Base-by-base conservation (phyloP, 106 monocot genomes). In the Vanilla planifolia region DNA sequence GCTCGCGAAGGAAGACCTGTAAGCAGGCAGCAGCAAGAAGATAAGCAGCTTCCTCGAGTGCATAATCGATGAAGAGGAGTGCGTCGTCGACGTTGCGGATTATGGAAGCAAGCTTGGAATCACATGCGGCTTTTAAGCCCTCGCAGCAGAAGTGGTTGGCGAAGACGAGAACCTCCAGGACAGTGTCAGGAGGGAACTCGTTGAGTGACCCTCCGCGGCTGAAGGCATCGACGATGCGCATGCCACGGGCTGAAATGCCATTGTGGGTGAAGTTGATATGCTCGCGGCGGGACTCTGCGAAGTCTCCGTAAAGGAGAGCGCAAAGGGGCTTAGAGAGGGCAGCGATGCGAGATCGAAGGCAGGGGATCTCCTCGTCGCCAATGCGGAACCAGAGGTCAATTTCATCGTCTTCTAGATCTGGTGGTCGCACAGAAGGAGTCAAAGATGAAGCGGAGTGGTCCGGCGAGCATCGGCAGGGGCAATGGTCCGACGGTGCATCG, bases 61-160 rank as follows among this genome's bases (percentile, higher is more conserved):
- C 96, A 62, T 66, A 91, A 22, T 80, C 77, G 79, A 98, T 91
- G 22, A 98, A 81, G n/a, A 88, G 88, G 60, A 85, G 61, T 21
- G 91, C 91, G 56, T 98, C 96, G 64, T 85, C n/a, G n/a, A 79
- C 45, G 70, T 79, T 27, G 98, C 85, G 47, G 63, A 73, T 73
- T 70, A 80, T 64, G 19, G 79, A 72, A 14, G 98, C 84, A 51
- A 92, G 58, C 51, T 80, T 98, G 29, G 88, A 68, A 56, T 98
- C 98, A 68, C 98, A 98, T 25, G 82, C 79, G 65, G 85, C 91
- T 68, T 85, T 92, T 3, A 98, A 79, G 24, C 58, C 79, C 73
- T 98, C 98, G 50, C 91, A 98, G 51, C 87, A 98, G 59, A 92
- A 98, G 53, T 77, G 88, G 62, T 92, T 92, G 21, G 91, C 79